Percentiles rank a stretch among this genome's conserved stretches.
Conservation (phyloP, 2,329 filamentous ascomycete genomes). For the Colletotrichum magnum region DNA sequence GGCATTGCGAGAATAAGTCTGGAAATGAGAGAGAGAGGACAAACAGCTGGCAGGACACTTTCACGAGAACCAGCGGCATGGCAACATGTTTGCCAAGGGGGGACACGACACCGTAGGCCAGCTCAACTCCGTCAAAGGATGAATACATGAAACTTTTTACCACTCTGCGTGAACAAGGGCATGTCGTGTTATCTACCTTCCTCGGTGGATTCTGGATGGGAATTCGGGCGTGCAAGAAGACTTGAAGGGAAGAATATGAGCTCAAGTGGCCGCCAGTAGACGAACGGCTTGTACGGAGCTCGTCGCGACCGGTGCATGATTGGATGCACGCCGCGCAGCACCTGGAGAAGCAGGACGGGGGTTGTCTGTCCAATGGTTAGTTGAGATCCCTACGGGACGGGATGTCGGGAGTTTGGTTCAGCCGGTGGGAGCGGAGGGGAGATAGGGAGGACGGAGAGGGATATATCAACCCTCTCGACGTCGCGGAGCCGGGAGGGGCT, state of each 20-base stretch:
- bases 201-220: too few relatives aligned
- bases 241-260: too few relatives aligned
- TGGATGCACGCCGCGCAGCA: background rate
- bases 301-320: background rate
- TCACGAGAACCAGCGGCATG: background rate
- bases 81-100: background rate
- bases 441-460: background rate
- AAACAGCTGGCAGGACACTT: constrained; percentile 1
- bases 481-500: constrained; percentile 3
- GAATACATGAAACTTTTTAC: constrained; percentile 29
- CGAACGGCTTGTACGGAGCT: background rate
- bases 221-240: too few relatives aligned
- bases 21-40: background rate
- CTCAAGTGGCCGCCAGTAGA: background rate
- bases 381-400: constrained; percentile 15
- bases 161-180: constrained; percentile 1
- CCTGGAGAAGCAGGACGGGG: constrained; percentile 2
- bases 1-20: constrained; percentile 1
- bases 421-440: constrained; percentile 5
- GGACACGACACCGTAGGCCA: constrained; percentile 16
- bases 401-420: constrained; percentile 17
- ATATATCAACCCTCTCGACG: background rate
- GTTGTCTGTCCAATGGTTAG: background rate
- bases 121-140: constrained; percentile 22
- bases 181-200: background rate